Conservation (phyloP, 345 rosid species). For the Citrus unshiu region DNA sequence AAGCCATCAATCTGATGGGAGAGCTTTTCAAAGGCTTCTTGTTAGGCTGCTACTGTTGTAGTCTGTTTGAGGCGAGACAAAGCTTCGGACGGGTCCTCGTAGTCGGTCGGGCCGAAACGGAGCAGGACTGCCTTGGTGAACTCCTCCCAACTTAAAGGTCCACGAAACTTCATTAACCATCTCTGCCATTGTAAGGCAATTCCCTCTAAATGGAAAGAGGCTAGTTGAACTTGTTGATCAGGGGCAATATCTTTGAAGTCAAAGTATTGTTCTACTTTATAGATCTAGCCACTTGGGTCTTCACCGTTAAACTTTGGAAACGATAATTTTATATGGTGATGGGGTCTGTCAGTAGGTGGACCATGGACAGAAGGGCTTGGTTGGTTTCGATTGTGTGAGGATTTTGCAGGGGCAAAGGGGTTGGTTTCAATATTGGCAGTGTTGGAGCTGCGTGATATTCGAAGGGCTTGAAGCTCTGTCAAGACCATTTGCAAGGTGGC, state of each 20-base stretch:
- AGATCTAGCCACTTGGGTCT: neutral
- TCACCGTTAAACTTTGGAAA: neutral
- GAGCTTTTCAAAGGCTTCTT: neutral
- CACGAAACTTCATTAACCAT: neutral
- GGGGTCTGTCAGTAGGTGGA: no score
- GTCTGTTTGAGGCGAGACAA: neutral
- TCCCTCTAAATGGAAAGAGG: neutral
- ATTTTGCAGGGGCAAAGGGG: no score
- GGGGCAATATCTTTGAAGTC: neutral
- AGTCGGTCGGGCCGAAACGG: neutral
- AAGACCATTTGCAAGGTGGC: no score
- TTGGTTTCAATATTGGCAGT: no score
- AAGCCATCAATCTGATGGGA: neutral
- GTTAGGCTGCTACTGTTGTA: neutral
- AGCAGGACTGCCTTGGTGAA: no score
- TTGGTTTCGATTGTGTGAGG: no score
- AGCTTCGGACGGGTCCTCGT: neutral
- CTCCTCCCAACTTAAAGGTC: neutral
- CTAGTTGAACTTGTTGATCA: neutral
- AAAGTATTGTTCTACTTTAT: neutral
- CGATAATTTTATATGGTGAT: no score
- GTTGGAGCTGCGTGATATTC: no score
- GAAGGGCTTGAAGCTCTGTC: no score
- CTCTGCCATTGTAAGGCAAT: neutral
- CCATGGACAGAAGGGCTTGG: no score